Base-by-base conservation (phyloP, 2,329 filamentous ascomycete species). In the Ophiocordyceps camponoti-floridani region DNA sequence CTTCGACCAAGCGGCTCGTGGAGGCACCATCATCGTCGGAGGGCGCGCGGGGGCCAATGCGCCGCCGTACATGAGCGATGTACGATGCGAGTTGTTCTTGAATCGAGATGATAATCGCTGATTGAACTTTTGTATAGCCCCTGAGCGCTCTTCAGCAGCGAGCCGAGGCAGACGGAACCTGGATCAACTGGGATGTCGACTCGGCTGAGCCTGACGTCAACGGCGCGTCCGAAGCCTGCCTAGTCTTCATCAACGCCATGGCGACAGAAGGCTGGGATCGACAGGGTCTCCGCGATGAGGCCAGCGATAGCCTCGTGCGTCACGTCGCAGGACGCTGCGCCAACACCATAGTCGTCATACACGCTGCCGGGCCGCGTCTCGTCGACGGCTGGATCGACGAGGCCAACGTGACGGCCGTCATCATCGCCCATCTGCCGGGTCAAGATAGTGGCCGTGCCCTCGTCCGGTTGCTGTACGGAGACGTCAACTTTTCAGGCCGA, bases 391-490 rank as follows among this genome's bases (percentile, higher is more conserved):
- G 85, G 80, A 78, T 89, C 49, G 76, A 89, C 44, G 64, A 84
- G 0, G 77, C 83, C 1, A 77, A 75, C 19, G 76, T 95, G 49
- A 86, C 87, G 56, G 79, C 82, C 0, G 79, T 94, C 0, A 57
- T 94, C 2, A 72, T 91, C 45, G 85, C 84, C n/a, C 84, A 94
- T 53, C 67, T 94, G 1, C 88, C 88, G 0, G 86, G 87, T 1
- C 79, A 94, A 56, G 87, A 94, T 58, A 87, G 82, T 40, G 88
- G 88, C 9, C 81, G 84, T 48, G 84, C 87, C 0, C 69, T 95
- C 6, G 75, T 76, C 2, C 84, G 93, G 51, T 70, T 94, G 1
- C 65, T 94, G 2, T 84, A 89, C 47, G 88, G 87, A 7, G 72
- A 81, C 23, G 70, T 79, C 14, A 89, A 86, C 19, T 70, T 70